phyloP scores from a whole-genome alignment of 2,329 filamentous ascomycete genomes.

The Aspergillus quadricinctus region DNA sequence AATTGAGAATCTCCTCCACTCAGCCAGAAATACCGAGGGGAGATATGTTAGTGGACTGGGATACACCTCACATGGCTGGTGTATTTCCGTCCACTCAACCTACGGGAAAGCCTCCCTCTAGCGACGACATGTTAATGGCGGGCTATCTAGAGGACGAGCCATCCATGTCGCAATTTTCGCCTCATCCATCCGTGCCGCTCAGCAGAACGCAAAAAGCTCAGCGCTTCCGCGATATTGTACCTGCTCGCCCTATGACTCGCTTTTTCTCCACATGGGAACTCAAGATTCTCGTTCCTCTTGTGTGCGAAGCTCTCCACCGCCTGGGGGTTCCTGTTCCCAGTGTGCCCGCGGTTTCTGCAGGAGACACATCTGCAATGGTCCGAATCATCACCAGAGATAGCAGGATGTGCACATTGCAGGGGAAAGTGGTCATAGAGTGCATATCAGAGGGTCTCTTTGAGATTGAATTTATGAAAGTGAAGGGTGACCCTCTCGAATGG shows the following conservation, averaged over 20 bases:
- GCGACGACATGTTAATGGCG: slow-evolving; percentile 43
- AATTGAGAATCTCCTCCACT: slow-evolving; percentile 65
- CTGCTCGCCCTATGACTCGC: slow-evolving; percentile 77
- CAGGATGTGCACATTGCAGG: slow-evolving; percentile 41
- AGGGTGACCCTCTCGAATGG: slow-evolving; percentile 96
- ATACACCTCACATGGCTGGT: slow-evolving; percentile 59
- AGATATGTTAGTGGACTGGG: slow-evolving; percentile 82
- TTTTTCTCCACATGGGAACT: slow-evolving; percentile 84
- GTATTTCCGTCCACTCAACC: slow-evolving; percentile 47
- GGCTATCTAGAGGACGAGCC: slow-evolving; percentile 79
- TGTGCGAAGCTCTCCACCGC: slow-evolving; percentile 76
- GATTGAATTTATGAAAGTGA: slow-evolving; percentile 87
- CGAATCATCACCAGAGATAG: slow-evolving; percentile 67
- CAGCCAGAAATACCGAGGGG: slow-evolving; percentile 75
- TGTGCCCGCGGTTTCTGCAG: slow-evolving; percentile 42
- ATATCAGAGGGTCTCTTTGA: slow-evolving; percentile 64
- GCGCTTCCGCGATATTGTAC: slow-evolving; percentile 85
- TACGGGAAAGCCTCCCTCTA: slow-evolving; percentile 28
- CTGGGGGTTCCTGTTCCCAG: slow-evolving; percentile 71
- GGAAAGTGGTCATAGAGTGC: slow-evolving; percentile 42
- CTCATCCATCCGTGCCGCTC: slow-evolving; percentile 71
- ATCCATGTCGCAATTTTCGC: slow-evolving; percentile 76
- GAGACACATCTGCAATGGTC: slow-evolving; percentile 56
- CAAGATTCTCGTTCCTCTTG: slow-evolving; percentile 69
- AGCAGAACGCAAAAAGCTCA: slow-evolving; percentile 85